phyloP scores from a whole-genome alignment of 345 rosid species.

The Erodium maritimum region DNA sequence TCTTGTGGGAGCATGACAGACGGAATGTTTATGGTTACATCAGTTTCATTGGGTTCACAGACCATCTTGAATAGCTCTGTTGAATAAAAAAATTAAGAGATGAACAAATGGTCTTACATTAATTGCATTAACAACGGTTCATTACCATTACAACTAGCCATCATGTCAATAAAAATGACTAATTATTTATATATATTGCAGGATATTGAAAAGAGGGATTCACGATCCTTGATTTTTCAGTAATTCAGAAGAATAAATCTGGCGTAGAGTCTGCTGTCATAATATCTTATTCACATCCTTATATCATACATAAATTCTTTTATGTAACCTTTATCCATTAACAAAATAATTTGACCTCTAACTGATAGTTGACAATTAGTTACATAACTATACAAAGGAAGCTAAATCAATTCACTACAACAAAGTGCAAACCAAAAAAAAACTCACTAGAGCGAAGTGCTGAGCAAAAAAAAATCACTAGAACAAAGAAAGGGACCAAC shows the following conservation, averaged over 20 bases:
- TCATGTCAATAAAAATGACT: not conserved
- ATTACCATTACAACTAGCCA: not conserved
- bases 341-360: not conserved
- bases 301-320: not conserved
- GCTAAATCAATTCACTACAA: not conserved
- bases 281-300: not conserved
- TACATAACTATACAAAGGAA: not conserved
- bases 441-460: too few species aligned
- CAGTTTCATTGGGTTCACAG: slow-evolving; percentile 60
- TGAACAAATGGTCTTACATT: not conserved
- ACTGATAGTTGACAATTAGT: not conserved
- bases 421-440: too few species aligned
- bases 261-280: not conserved
- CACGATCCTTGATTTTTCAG: not conserved
- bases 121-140: not conserved
- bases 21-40: slow-evolving; percentile 54
- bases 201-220: not conserved
- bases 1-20: slow-evolving; percentile 94
- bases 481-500: not conserved
- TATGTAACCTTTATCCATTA: not conserved
- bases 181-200: too few species aligned
- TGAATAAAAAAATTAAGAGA: slow-evolving; percentile 13
- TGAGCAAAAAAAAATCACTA: too few species aligned
- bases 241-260: not conserved
- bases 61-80: slow-evolving; percentile 98